phyloP scores from a whole-genome alignment of 208 protist genomes.

The Leishmania braziliensis region DNA sequence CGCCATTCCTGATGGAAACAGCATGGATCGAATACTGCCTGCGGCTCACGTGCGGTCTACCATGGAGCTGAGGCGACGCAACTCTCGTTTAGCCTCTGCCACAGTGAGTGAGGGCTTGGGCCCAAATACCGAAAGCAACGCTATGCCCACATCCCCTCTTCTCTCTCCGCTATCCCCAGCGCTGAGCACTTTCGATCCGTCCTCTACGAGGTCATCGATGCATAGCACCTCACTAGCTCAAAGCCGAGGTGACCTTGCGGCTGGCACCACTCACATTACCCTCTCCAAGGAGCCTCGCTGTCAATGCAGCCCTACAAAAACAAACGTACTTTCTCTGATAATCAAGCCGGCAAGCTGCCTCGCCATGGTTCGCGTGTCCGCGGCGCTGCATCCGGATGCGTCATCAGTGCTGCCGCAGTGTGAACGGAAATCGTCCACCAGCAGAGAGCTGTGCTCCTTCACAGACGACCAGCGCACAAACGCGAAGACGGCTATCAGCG shows the following conservation, averaged over 20 bases:
- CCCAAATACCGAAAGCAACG: background rate
- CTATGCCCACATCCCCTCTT: no score
- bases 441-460: background rate
- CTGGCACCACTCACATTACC: background rate
- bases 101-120: background rate
- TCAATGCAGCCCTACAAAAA: background rate
- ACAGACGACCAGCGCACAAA: background rate
- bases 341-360: conserved; percentile 1
- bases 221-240: background rate
- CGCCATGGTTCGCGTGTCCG: background rate
- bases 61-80: background rate
- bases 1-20: background rate
- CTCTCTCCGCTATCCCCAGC: background rate
- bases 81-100: background rate
- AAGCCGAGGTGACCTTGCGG: no score
- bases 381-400: background rate
- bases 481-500: background rate
- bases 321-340: background rate
- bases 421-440: background rate
- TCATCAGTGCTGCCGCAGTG: background rate
- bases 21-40: background rate
- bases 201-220: background rate
- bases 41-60: background rate
- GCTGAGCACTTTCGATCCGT: background rate
- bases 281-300: background rate